These are phyloP conservation scores for Lenzites betulinus DNA, from an alignment of 768 basidiomycete genomes.

Conservation along the genomic window DNA sequence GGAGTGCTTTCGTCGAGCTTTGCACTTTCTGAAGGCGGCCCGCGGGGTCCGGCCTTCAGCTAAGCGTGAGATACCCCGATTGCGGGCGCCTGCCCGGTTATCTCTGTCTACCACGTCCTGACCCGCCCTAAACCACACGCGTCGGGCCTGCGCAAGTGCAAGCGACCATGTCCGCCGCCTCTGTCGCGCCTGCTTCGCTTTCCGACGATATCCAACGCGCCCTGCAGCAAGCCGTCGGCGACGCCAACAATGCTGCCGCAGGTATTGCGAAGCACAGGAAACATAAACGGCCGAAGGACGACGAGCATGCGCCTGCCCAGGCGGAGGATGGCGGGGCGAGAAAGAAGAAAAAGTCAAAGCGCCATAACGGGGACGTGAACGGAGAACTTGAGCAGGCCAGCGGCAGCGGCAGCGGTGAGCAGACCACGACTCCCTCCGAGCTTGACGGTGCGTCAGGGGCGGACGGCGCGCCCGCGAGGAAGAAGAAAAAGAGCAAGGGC, in stretches of 20 bases:
- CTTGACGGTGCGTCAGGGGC: slow-evolving; percentile 28
- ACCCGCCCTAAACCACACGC: slow-evolving; percentile 42
- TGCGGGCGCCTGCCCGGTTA: slow-evolving; percentile 15
- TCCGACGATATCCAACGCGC: slow-evolving; percentile 50
- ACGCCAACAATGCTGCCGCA: slow-evolving; percentile 44
- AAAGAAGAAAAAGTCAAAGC: slow-evolving; percentile 39
- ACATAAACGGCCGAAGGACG: slow-evolving; percentile 38
- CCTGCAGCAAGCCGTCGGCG: slow-evolving; percentile 51
- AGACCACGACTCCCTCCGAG: slow-evolving; percentile 31
- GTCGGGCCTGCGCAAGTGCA: slow-evolving; percentile 9
- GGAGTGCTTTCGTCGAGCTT: too few species aligned
- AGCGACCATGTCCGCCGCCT: slow-evolving; percentile 26
- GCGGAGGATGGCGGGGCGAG: slow-evolving; percentile 25
- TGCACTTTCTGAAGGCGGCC: too few species aligned
- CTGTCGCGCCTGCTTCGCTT: slow-evolving; percentile 28
- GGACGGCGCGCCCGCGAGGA: slow-evolving; percentile 30
- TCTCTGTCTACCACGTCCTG: slow-evolving; percentile 27
- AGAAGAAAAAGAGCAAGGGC: slow-evolving; percentile 39
- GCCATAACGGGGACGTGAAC: slow-evolving; percentile 9
- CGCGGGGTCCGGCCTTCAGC: background rate
- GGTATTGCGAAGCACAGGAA: slow-evolving; percentile 31
- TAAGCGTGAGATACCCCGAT: background rate
- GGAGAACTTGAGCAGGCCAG: slow-evolving; percentile 8
- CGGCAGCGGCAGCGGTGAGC: slow-evolving; percentile 24
- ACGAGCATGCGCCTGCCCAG: slow-evolving; percentile 17